Base-by-base conservation (phyloP, 2,329 filamentous ascomycete species). In the Penicillium sp. region DNA sequence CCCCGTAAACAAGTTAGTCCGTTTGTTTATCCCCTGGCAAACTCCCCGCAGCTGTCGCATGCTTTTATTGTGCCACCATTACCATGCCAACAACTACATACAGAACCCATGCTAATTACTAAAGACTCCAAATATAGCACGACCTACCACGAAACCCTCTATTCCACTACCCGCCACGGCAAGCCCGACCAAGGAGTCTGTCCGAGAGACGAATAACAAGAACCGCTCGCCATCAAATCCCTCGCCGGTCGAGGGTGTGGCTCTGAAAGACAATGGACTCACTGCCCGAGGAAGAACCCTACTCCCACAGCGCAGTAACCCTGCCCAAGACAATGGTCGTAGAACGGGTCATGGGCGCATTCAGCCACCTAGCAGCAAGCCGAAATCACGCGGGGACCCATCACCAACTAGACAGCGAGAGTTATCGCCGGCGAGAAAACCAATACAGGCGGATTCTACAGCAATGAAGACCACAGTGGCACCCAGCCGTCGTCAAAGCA, bases 1-100 rank as follows among this genome's bases (percentile, higher is more conserved):
- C 67, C 70, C 40, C 67, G 66, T 57, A 67, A 69, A 59, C 65
- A 70, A 58, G 70, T 68, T 40, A 67, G 67, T 65, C 31, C 29
- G 18, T 37, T 50, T 50, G 32, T 44, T 50, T 38, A 47, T 35
- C 29, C 40, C 47, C 45, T 32, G 46, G 24, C 35, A 53, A 47
- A 45, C 53, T 50, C 58, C 50, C 35, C 48, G 49, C 50, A 57
- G 32, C 55, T 57, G 54, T 65, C 55, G 62, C 66, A 52, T 57
- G 32, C 45, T 55, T 58, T 58, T 51, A 56, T 39, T 24, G 42
- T 43, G 38, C 20, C 29, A 49, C 35, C 24, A 39, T 38, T 52
- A 31, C 32, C 39, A 39, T 40, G 13, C 26, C 26, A 46, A 52
- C 20, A 38, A 32, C 2, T 7, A 34, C 26, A 22, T 1, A 43